Percentiles rank a stretch among this genome's conserved stretches.
Evolutionary conservation across 768 basidiomycete genomes (phyloP).

Genomic region (Phanerodontia chrysosporium): DNA sequence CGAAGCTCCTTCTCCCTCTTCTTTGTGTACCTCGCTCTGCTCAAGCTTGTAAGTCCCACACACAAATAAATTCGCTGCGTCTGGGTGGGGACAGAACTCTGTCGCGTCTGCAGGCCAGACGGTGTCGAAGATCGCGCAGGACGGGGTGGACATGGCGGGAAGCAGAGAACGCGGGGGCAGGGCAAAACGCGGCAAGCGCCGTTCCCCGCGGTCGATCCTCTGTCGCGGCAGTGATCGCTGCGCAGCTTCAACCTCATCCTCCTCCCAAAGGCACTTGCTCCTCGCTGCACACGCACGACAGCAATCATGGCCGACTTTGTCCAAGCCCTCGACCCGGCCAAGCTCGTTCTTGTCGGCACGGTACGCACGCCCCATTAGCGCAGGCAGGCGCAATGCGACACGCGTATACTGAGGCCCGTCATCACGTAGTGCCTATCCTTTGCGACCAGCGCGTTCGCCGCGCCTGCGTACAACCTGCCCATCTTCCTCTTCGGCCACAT

Average conservation of each 20-base stretch:
- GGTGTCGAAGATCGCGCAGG: conserved; percentile 46
- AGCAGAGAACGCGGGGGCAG: neutral
- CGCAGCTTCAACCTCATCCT: neutral
- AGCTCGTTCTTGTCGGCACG: conserved; percentile 59
- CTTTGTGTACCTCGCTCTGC: conserved; percentile 18
- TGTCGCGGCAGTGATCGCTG: neutral
- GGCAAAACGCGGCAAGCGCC: neutral
- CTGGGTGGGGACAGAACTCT: conserved; percentile 81
- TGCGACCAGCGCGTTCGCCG: conserved; percentile 45
- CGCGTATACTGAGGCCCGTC: neutral
- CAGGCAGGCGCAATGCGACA: conserved; percentile 19
- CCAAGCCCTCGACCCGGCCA: conserved; percentile 68
- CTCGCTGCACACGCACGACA: neutral
- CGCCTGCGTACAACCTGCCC: conserved; percentile 77
- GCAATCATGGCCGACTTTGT: conserved; percentile 55
- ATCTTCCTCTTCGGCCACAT: conserved; percentile 76
- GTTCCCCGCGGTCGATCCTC: neutral
- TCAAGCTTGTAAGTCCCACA: conserved; percentile 91
- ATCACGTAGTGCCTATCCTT: conserved; percentile 56
- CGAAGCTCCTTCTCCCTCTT: conserved; percentile 1
- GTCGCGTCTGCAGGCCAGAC: conserved; percentile 83
- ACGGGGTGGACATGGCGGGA: neutral
- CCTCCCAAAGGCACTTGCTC: neutral
- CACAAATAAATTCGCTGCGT: conserved; percentile 60
- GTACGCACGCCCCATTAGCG: conserved; percentile 31